Evolutionary conservation across 2,329 filamentous ascomycete genomes (phyloP), one percentile per base, ranked within the genome.

Genomic region (Fusarium citri): DNA sequence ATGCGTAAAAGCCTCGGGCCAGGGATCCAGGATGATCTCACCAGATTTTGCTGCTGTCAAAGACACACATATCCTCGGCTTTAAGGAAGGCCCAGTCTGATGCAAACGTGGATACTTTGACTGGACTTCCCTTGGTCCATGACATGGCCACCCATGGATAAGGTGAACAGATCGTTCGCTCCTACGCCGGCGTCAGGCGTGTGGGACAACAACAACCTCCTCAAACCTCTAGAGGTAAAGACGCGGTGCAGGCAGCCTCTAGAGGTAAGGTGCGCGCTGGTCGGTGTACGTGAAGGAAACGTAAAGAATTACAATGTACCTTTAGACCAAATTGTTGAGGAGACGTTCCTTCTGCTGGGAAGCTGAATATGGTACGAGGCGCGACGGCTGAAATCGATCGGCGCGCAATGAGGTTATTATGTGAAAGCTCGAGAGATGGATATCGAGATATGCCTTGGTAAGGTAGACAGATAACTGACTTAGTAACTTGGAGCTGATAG

Each of bases 81-180:
- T 73, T 72, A 63, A 62, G 69, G 69, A 74, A 73, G 56, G 56
- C 57, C 65, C 58, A 73, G 64, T 60, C 53, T 55, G 68, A 67
- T 55, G 70, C 54, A 65, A 74, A 73, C 72, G 73, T 74, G 73
- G 73, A 76, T 68, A 72, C 73, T 67, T 45, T 66, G 62, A 67
- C 68, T 72, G 66, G 61, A 57, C 74, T 76, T 76, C 74, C 74
- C 59, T 76, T 76, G 74, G 74, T 68, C 74, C 74, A 76, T 76
- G 66, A 58, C 56, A 72, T 68, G 65, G 61, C 63, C 63, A 69
- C 59, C 69, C 69, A 73, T 69, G 68, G 60, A 43, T 54, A 63
- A 72, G 69, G 61, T 63, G 62, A 65, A 20, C 59, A 72, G 43
- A 56, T 59, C 65, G 60, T 58, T 74, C 57, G 55, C 62, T 68